Evolutionary conservation across 2,329 filamentous ascomycete genomes (phyloP).

Genomic region (Colletotrichum eremochloae): DNA sequence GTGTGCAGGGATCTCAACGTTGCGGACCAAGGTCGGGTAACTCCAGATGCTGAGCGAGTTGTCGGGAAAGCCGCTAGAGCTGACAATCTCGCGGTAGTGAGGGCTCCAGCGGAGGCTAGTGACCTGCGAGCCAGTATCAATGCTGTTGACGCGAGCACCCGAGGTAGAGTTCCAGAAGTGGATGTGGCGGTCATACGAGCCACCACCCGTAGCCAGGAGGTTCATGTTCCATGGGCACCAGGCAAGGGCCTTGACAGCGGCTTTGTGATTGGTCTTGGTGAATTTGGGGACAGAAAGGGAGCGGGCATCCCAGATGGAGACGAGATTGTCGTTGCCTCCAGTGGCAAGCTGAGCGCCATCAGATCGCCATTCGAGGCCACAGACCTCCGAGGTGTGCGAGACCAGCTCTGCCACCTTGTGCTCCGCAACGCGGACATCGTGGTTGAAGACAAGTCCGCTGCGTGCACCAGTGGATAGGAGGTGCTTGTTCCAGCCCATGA

Average conservation of each 20-base stretch:
- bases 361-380: constrained; percentile 96
- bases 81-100: constrained; percentile 97
- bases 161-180: constrained; percentile 99
- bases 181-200: constrained; percentile 96
- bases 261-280: constrained; percentile 99
- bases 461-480: constrained; percentile 94
- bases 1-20: constrained; percentile 97
- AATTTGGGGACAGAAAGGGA: constrained; percentile 95
- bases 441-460: constrained; percentile 96
- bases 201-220: constrained; percentile 94
- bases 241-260: constrained; percentile 95
- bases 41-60: constrained; percentile 99
- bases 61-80: constrained; percentile 97
- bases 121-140: constrained; percentile 97
- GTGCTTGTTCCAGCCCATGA: constrained; percentile 99
- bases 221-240: constrained; percentile 99
- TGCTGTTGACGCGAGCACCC: constrained; percentile 97
- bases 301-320: constrained; percentile 98
- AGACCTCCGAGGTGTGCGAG: constrained; percentile 97
- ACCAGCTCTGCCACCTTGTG: constrained; percentile 98
- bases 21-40: constrained; percentile 96
- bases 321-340: constrained; percentile 98
- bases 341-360: constrained; percentile 97
- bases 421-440: constrained; percentile 96
- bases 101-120: constrained; percentile 97